These are phyloP conservation scores for Jatropha podagrica DNA, from an alignment of 441 rosid genomes.

Conservation along the genomic window DNA sequence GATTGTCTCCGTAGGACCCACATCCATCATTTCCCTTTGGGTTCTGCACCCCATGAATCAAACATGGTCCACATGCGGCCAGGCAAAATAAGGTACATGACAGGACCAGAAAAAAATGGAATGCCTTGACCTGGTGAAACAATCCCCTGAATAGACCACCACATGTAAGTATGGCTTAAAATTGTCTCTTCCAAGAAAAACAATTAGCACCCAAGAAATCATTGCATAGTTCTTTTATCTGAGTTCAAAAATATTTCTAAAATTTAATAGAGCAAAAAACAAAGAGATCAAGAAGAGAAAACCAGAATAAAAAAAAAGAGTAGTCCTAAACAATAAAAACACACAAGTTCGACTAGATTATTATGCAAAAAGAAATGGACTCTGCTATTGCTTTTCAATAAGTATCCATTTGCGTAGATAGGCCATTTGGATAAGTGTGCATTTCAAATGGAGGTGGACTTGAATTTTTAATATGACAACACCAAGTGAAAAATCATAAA, in stretches of 20 bases:
- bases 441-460: neutral
- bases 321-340: constrained; percentile 1
- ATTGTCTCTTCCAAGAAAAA: neutral
- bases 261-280: neutral
- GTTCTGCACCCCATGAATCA: constrained; percentile 45
- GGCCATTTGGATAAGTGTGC: neutral
- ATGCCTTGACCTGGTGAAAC: constrained; percentile 39
- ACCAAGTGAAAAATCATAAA: neutral
- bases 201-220: neutral
- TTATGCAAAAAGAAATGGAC: neutral
- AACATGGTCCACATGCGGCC: constrained; percentile 43
- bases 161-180: constrained; percentile 4
- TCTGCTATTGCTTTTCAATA: neutral
- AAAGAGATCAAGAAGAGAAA: neutral
- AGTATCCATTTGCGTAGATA: neutral
- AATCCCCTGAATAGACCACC: constrained; percentile 55
- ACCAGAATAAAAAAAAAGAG: neutral
- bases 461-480: neutral
- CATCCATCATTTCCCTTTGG: constrained; percentile 42
- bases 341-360: neutral
- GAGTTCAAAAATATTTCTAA: neutral
- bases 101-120: constrained; percentile 48
- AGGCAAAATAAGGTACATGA: constrained; percentile 52
- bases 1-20: constrained; percentile 41
- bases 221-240: neutral